Base-by-base conservation (phyloP, 2,329 filamentous ascomycete species). In the Pestalotiopsis sp. region DNA sequence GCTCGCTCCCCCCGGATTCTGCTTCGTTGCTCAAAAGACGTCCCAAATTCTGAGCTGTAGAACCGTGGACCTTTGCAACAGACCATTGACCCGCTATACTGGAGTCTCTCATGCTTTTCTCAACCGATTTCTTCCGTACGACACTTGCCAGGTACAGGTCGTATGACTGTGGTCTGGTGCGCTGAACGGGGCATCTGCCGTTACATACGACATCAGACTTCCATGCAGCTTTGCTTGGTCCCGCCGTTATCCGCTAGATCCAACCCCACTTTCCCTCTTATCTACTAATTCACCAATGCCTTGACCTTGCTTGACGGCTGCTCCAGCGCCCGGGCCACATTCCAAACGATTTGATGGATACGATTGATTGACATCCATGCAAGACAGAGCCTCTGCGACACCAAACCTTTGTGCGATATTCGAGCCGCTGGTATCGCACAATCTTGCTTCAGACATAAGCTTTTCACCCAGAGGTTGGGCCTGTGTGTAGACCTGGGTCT, bases 81-180 rank as follows among this genome's bases (percentile, higher is more conserved):
- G 22, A 26, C 56, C 11, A 58, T 14, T 26, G 22, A 14, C 56
- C 56, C 56, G 26, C 56, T 58, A 35, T 26, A 58, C 56, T 26
- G 22, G 22, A 26, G 56, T 24, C 22, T 26, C 14, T 58, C 22
- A 26, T 17, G 22, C 10, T 35, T 26, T 58, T 11, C 56, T 58
- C 22, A 26, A 58, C 56, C 56, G 56, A 58, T n/a, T 26, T 22
- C 4, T 26, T 26, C 56, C 22, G 56, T 58, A 58, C 58, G 35
- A 63, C 60, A 22, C 38, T 30, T 38, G 7, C n/a, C 10, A 24
- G 60, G 20, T 24, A 22, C 38, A 24, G 22, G 39, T 48, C 60
- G 60, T 63, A 63, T 48, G 60, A 63, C 60, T 63, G 60, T 63
- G 60, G 20, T 35, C 38, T 48, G 60, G 48, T 63, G 60, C 30